Percentiles rank a stretch among this genome's conserved stretches.
Conservation (phyloP, 495 filamentous ascomycete species). For the Glarea lozoyensis region DNA sequence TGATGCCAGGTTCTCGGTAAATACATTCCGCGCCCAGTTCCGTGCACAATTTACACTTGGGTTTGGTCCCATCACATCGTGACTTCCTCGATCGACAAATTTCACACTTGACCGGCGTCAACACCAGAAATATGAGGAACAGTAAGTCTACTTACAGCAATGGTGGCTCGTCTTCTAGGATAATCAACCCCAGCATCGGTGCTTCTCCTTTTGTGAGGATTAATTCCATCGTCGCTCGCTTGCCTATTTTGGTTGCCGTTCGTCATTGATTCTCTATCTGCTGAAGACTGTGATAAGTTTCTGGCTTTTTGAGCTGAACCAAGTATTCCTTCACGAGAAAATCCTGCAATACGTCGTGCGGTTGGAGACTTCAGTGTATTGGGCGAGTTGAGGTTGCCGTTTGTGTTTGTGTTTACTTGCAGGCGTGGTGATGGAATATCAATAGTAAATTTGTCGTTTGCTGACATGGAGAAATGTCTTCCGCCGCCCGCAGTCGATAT, state of each 20-base stretch:
- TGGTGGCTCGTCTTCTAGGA: conserved; percentile 59
- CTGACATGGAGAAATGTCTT: conserved; percentile 16
- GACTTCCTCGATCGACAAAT: conserved; percentile 79
- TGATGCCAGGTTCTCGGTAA: conserved; percentile 79
- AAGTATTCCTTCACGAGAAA: conserved; percentile 48
- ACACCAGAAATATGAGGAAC: conserved; percentile 5
- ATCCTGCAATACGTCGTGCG: conserved; percentile 35
- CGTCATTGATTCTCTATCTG: conserved; percentile 22
- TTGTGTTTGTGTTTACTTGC: conserved; percentile 13
- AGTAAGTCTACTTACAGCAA: conserved; percentile 47
- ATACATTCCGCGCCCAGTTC: conserved; percentile 76
- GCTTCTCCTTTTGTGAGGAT: conserved; percentile 54
- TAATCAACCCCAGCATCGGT: conserved; percentile 59
- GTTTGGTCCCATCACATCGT: conserved; percentile 72
- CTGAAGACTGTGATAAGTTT: conserved; percentile 44
- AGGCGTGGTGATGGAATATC: conserved; percentile 17
- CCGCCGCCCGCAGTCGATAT: conserved; percentile 10
- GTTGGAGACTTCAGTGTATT: conserved; percentile 41
- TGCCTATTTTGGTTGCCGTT: conserved; percentile 35
- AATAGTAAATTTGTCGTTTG: conserved; percentile 18
- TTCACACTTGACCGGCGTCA: conserved; percentile 51
- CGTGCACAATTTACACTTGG: conserved; percentile 74
- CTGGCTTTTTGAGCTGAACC: conserved; percentile 49
- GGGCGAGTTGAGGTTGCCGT: conserved; percentile 15
- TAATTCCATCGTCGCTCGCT: conserved; percentile 37